Conservation (phyloP, 371 early-diverging fungal genomes). For the Mortierella sp. region DNA sequence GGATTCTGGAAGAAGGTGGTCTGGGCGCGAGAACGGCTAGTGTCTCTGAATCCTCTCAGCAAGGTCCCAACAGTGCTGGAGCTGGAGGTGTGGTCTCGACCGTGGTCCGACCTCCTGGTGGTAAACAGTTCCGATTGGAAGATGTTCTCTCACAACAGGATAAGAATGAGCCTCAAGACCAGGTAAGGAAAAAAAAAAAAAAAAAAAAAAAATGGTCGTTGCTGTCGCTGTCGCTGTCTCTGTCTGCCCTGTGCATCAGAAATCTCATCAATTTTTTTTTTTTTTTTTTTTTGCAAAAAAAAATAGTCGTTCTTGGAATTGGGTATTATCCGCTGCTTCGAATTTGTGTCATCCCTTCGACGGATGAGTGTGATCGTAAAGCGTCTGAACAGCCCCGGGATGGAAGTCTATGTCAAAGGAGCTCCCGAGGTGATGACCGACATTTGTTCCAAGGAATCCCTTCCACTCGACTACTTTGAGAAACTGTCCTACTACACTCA, state of each 20-base stretch:
- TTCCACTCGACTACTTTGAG: constrained; percentile 88
- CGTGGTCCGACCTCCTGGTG: constrained; percentile 88
- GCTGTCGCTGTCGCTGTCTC: background rate
- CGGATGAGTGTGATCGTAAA: constrained; percentile 97
- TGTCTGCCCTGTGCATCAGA: background rate
- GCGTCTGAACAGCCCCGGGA: constrained; percentile 68
- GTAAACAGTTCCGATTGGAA: constrained; percentile 56
- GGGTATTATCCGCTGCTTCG: constrained; percentile 94
- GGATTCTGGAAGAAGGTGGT: constrained; percentile 90
- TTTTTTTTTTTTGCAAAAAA: background rate
- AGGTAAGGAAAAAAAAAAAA: constrained; percentile 7
- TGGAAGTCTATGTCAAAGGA: constrained; percentile 96
- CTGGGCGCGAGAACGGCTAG: constrained; percentile 30
- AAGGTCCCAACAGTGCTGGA: constrained; percentile 1
- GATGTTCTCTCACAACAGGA: constrained; percentile 29
- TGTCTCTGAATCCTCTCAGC: constrained; percentile 15
- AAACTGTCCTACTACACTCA: constrained; percentile 88
- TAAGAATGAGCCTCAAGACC: background rate
- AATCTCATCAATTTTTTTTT: background rate
- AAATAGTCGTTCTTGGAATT: constrained; percentile 71
- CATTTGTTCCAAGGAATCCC: constrained; percentile 81
- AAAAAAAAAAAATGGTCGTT: background rate
- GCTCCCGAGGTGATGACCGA: constrained; percentile 95
- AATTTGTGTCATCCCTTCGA: constrained; percentile 93
- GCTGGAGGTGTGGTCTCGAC: constrained; percentile 76